Percentiles rank a stretch among this genome's conserved stretches.
phyloP scores from a whole-genome alignment of 2,329 filamentous ascomycete genomes.

The Lojkania enalia region DNA sequence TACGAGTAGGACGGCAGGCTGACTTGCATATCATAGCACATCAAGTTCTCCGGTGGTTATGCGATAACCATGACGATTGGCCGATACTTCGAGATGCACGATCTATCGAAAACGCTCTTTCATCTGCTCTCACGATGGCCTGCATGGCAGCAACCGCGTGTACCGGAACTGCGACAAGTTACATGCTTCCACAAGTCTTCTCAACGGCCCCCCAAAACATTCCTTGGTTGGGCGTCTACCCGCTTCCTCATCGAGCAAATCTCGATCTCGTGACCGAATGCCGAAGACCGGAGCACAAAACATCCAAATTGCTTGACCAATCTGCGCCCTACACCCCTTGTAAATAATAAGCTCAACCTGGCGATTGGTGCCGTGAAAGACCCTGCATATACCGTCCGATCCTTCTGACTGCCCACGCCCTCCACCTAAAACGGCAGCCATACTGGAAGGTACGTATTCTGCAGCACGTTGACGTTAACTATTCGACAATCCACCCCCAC shows the following conservation, averaged over 20 bases:
- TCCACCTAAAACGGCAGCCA: neutral
- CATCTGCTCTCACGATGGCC: too few relatives aligned
- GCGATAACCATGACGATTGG: neutral
- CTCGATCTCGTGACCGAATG: constrained; percentile 6
- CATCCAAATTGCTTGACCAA: constrained; percentile 6
- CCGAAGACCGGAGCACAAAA: constrained; percentile 8
- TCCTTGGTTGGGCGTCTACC: neutral
- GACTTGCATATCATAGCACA: neutral
- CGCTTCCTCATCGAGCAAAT: constrained; percentile 1
- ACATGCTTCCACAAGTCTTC: neutral
- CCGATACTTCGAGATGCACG: neutral
- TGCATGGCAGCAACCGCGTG: neutral
- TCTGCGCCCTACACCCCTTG: neutral
- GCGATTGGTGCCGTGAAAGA: neutral
- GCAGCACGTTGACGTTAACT: neutral
- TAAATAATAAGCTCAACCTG: constrained; percentile 2
- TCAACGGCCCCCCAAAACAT: neutral
- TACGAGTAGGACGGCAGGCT: neutral
- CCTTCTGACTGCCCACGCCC: neutral
- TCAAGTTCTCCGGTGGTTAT: neutral
- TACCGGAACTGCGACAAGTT: neutral
- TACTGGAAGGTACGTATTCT: constrained; percentile 1
- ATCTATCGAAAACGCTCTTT: neutral
- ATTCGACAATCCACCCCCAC: neutral
- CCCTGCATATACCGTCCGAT: constrained; percentile 1